Base-by-base conservation (phyloP, 2,329 filamentous ascomycete species). In the Rosellinia necatrix region DNA sequence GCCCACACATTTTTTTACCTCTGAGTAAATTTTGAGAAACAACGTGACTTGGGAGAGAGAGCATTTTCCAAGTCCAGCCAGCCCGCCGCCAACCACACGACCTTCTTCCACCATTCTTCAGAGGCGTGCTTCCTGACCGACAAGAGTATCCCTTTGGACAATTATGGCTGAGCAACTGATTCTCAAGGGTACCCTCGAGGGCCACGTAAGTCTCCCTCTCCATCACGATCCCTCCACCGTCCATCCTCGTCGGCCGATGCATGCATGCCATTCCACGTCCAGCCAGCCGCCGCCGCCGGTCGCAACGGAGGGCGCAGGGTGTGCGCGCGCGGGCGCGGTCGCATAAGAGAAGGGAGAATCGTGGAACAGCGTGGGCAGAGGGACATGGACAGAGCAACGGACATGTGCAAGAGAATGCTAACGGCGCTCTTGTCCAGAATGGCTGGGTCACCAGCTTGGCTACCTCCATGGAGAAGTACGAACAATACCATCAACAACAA, bases 391-490 rank as follows among this genome's bases (percentile, higher is more conserved):
- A 10, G 4, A 4, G 6, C 4, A 35, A 30, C 5, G 49, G 4
- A 19, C 7, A 53, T 24, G 6, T 17, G 22, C 19, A 19, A 22
- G 3, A 13, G 1, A 32, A 25, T 51, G 41, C 54, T 60, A 49
- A 60, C 52, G 25, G 21, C n/a, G 8, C 2, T 25, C n/a, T 13
- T 48, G 47, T 66, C 65, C 70, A 86, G 83, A 94, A 90, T 85
- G 93, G 93, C 86, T 97, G 93, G 93, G 93, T 97, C 83, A 97
- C 93, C 81, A 92, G 87, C 83, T 86, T 97, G 81, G 93, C 93
- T 73, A 97, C 93, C 78, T 97, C 93, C 73, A 89, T 97, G 82
- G 93, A 97, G 89, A 97, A 97, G 91, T 96, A 88, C 76, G 88
- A 73, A 67, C 52, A 63, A 51, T 52, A 48, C 58, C 32, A 29